Base-by-base conservation (phyloP, 1,284 basidiomycete species). In the Psilocybe mexicana region DNA sequence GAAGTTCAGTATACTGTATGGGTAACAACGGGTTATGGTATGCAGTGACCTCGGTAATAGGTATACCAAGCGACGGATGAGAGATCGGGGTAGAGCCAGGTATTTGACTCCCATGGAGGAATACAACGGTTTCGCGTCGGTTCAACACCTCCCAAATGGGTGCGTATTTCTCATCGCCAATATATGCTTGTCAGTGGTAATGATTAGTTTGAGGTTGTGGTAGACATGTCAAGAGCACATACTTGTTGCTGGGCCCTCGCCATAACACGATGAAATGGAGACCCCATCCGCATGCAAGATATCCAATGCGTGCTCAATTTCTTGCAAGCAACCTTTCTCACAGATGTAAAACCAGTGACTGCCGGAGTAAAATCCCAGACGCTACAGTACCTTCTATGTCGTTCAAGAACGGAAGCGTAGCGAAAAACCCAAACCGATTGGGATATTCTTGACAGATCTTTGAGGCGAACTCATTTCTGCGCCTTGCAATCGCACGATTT, bases 51-150 rank as follows among this genome's bases (percentile, higher is more conserved):
- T 90, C 88, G n/a, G 78, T 79, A 52, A 89, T 77, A 10, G 88
- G 88, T 28, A 90, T 66, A 23, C 87, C 87, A 8, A 90, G 76
- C 58, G 76, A 79, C 5, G 78, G 72, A 61, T 88, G 79, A 3
- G 87, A 87, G 59, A 77, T 79, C 6, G 86, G 85, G 7, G 79
- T 83, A 1, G 85, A 83, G 6, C 85, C 84, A 5, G 84, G 79
- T 5, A 79, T 80, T 67, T 88, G 86, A 26, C 83, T 77, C 35
- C 89, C 87, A 69, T 91, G 89, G 30, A 91, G 71, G 66, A 90
- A 88, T 24, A 90, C 83, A 26, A 85, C 77, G 2, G 83, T 79
- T 14, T 72, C 63, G 42, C 88, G 78, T 57, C 70, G 72, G 65
- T 90, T 61, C 26, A 90, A 77, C 65, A 87, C 87, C 42, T 78